Percentiles rank a stretch among this genome's conserved stretches.
Evolutionary conservation across 768 basidiomycete genomes (phyloP).

Genomic region (Scleroderma bovista): DNA sequence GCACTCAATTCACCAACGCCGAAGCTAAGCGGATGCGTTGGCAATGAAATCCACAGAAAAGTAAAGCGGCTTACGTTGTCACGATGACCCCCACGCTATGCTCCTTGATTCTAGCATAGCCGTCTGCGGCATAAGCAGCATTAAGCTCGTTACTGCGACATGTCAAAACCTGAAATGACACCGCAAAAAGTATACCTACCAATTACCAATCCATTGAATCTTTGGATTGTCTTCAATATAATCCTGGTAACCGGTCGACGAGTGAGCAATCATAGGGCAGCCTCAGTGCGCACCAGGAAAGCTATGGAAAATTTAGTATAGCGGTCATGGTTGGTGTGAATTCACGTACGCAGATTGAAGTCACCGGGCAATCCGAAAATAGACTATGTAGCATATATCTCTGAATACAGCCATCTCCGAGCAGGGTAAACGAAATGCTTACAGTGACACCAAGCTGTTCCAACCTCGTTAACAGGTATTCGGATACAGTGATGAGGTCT

Average conservation of each 20-base stretch:
- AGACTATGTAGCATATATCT: slow-evolving; percentile 35
- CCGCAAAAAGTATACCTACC: slow-evolving; percentile 36
- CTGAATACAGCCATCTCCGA: background rate
- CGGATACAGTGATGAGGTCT: slow-evolving; percentile 45
- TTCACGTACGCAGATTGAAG: slow-evolving; percentile 58
- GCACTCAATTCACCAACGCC: slow-evolving; percentile 94
- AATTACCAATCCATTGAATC: slow-evolving; percentile 86
- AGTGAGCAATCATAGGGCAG: background rate
- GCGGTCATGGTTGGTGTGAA: background rate
- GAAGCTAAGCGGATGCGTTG: slow-evolving; percentile 41
- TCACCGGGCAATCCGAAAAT: slow-evolving; percentile 89
- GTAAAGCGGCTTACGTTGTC: slow-evolving; percentile 55
- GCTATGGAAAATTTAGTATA: slow-evolving; percentile 14
- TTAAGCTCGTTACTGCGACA: slow-evolving; percentile 70
- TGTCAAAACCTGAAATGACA: background rate
- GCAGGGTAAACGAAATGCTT: slow-evolving; percentile 9
- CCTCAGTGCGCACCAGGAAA: slow-evolving; percentile 19
- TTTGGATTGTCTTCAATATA: slow-evolving; percentile 72
- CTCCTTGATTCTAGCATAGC: slow-evolving; percentile 85
- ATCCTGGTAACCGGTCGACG: slow-evolving; percentile 42
- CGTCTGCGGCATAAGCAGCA: slow-evolving; percentile 87
- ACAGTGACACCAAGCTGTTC: slow-evolving; percentile 63
- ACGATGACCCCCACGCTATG: slow-evolving; percentile 62
- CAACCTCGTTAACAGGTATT: slow-evolving; percentile 59
- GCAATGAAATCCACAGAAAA: background rate